Evolutionary conservation across 371 early-diverging fungal species (phyloP).

Genomic region (Saksenaea oblongispora): DNA sequence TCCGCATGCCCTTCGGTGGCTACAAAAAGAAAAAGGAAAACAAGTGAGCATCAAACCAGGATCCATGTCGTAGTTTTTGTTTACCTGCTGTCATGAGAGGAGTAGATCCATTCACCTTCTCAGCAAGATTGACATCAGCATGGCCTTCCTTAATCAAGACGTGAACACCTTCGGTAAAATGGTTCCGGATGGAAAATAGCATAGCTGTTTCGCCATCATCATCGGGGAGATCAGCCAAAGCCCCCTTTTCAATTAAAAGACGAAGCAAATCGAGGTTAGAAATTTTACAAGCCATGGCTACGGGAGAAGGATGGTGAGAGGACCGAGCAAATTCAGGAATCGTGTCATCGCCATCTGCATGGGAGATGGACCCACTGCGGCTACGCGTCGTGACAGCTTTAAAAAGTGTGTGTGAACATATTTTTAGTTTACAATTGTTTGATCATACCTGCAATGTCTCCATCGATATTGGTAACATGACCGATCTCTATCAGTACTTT

Average conservation of each 20-base stretch:
- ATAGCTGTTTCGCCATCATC: conserved; percentile 70
- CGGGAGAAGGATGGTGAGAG: conserved; percentile 45
- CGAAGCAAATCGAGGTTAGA: conserved; percentile 48
- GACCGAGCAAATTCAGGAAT: conserved; percentile 41
- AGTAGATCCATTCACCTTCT: conserved; percentile 62
- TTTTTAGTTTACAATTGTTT: not conserved
- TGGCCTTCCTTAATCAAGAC: conserved; percentile 44
- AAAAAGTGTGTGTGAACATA: not conserved
- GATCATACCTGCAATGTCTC: conserved; percentile 32
- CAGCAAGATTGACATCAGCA: conserved; percentile 42
- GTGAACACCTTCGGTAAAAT: conserved; percentile 54
- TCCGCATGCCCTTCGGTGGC: conserved; percentile 62
- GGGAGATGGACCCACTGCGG: not conserved
- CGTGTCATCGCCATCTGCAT: conserved; percentile 8
- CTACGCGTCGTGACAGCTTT: conserved; percentile 6
- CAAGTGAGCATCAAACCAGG: not conserved
- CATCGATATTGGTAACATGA: conserved; percentile 52
- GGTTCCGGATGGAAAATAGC: conserved; percentile 57
- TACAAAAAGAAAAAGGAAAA: conserved; percentile 10
- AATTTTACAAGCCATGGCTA: conserved; percentile 62
- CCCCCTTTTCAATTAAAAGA: conserved; percentile 55
- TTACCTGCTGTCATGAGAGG: conserved; percentile 66
- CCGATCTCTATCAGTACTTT: conserved; percentile 59
- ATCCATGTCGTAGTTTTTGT: not conserved
- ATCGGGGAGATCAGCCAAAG: conserved; percentile 56